Conservation (phyloP, 345 rosid species). For the Citrus glauca region DNA sequence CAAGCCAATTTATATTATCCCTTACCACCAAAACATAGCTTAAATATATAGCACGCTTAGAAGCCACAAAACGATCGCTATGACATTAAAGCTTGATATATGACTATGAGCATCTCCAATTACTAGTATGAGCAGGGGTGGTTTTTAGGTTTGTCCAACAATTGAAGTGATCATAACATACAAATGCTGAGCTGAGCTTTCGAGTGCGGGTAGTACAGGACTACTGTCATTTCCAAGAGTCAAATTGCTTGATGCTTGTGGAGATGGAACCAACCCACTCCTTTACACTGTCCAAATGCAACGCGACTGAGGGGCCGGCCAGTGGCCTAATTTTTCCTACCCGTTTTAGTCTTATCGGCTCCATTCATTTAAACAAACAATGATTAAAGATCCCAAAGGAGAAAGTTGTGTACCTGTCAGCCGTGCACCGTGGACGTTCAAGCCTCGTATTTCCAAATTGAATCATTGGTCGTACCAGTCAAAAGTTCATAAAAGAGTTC, state of each 20-base stretch:
- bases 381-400: not conserved
- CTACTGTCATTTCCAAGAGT: not conserved
- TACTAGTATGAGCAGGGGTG: not conserved
- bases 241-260: not conserved
- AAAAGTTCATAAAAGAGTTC: not conserved
- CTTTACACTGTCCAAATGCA: not conserved
- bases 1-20: not conserved
- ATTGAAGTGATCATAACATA: no score
- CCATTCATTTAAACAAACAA: not conserved
- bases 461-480: not conserved
- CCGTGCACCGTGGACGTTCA: not conserved
- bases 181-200: no score
- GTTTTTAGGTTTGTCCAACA: no score
- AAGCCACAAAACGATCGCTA: not conserved
- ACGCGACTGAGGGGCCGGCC: no score
- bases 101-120: not conserved
- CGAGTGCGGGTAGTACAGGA: no score
- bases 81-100: not conserved
- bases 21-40: not conserved
- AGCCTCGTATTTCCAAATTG: not conserved
- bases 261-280: slow-evolving; percentile 13
- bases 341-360: no score
- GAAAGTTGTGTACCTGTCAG: not conserved
- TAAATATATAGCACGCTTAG: not conserved
- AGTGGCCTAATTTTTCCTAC: not conserved